phyloP scores from a whole-genome alignment of 23 red algal genomes.

The Gracilaria vermiculophylla region DNA sequence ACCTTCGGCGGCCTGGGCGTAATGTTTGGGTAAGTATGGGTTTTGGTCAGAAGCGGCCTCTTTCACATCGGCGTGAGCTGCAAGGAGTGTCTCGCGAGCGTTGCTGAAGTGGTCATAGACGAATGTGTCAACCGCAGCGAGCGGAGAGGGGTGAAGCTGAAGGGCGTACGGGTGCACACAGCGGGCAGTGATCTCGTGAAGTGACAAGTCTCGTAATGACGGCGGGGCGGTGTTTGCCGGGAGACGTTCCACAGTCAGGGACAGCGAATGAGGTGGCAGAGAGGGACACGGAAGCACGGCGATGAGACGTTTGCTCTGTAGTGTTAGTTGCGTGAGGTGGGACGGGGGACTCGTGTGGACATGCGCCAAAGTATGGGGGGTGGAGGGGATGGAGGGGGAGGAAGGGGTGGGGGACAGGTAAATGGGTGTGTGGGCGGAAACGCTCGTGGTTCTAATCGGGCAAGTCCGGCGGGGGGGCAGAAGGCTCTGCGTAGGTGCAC shows the following conservation, averaged over 20 bases:
- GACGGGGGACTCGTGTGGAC: constrained; percentile 21
- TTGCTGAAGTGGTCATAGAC: neutral
- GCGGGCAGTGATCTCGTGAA: constrained; percentile 1
- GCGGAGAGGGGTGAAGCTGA: constrained; percentile 2
- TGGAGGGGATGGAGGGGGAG: neutral
- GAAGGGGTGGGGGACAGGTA: neutral
- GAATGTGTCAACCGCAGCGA: neutral
- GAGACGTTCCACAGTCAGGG: neutral
- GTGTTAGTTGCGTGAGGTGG: neutral
- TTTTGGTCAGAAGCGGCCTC: neutral
- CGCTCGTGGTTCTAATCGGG: neutral
- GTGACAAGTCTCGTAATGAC: neutral
- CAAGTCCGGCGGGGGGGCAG: neutral
- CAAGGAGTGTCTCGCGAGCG: neutral
- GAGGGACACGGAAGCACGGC: neutral
- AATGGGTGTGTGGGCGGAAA: no score
- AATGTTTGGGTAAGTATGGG: constrained; percentile 19
- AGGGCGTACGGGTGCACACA: constrained; percentile 21
- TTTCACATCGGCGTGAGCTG: neutral
- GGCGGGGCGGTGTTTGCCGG: neutral
- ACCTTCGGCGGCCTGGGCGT: neutral
- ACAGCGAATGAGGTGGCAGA: neutral
- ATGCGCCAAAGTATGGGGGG: neutral
- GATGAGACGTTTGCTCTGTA: neutral
- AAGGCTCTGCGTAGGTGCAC: neutral